phyloP scores from a whole-genome alignment of 768 basidiomycete species.

The Hygrophorus russula region DNA sequence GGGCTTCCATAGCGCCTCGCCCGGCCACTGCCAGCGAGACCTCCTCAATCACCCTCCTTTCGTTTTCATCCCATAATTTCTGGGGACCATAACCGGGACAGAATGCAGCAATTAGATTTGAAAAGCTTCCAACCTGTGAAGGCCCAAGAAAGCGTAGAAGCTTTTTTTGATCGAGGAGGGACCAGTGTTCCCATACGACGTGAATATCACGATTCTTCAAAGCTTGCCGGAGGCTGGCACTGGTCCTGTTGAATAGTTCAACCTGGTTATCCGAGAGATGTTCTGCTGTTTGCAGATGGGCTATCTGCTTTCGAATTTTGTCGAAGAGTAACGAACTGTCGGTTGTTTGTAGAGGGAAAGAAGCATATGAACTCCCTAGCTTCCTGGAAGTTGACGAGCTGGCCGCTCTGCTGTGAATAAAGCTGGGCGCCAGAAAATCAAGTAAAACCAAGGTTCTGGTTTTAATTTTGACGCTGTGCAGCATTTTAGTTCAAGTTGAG shows the following conservation, averaged over 20 bases:
- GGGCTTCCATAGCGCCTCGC: conserved; percentile 30
- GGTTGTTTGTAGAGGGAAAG: neutral
- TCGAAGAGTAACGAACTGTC: conserved; percentile 7
- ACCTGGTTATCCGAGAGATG: conserved; percentile 5
- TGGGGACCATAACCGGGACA: conserved; percentile 9
- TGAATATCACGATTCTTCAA: conserved; percentile 22
- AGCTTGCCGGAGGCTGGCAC: conserved; percentile 27
- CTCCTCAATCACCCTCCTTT: conserved; percentile 24
- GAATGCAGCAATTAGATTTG: conserved; percentile 21
- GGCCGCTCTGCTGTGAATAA: neutral
- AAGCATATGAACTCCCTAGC: neutral
- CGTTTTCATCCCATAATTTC: conserved; percentile 15
- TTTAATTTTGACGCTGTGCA: neutral
- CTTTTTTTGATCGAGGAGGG: conserved; percentile 27
- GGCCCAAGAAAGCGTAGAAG: conserved; percentile 35
- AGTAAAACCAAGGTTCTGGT: conserved; percentile 15
- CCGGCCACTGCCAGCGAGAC: conserved; percentile 41
- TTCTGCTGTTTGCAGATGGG: conserved; percentile 6
- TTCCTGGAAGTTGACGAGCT: neutral
- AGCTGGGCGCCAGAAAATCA: conserved; percentile 30
- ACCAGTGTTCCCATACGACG: conserved; percentile 27
- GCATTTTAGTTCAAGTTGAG: neutral
- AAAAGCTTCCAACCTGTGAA: conserved; percentile 27
- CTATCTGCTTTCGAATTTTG: conserved; percentile 9
- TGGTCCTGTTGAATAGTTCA: conserved; percentile 18